A percentile compares a stretch with the other conserved stretches of the same genome.
Evolutionary conservation across 805 yeast genomes (phyloP).

Genomic region (Saturnispora sanitii): DNA sequence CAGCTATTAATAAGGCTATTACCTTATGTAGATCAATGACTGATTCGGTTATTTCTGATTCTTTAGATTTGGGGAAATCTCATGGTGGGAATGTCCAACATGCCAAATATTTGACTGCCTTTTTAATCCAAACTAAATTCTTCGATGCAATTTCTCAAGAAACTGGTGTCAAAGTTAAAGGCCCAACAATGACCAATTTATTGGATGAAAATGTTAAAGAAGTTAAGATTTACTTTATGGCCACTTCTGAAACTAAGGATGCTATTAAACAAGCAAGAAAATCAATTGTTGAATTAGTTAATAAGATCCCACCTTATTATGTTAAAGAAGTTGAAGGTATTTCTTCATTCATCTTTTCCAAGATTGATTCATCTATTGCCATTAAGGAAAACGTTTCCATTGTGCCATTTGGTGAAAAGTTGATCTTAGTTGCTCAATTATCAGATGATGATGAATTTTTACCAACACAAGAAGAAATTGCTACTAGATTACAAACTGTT

Average conservation of each 20-base stretch:
- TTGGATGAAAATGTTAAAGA: slow-evolving; percentile 29
- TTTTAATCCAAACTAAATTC: slow-evolving; percentile 43
- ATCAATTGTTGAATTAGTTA: slow-evolving; percentile 63
- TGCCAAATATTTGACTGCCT: slow-evolving; percentile 65
- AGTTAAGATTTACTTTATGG: slow-evolving; percentile 56
- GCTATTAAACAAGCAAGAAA: slow-evolving; percentile 57
- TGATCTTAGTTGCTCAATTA: slow-evolving; percentile 47
- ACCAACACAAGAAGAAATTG: slow-evolving; percentile 54
- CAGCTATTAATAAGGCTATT: slow-evolving; percentile 51
- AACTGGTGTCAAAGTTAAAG: slow-evolving; percentile 34
- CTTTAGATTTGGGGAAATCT: slow-evolving; percentile 78
- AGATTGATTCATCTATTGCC: slow-evolving; percentile 37
- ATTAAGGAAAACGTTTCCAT: slow-evolving; percentile 40
- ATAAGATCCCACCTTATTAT: slow-evolving; percentile 58
- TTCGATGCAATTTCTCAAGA: slow-evolving; percentile 36
- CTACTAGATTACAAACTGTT: slow-evolving; percentile 43
- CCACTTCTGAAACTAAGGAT: slow-evolving; percentile 34
- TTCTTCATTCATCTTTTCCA: slow-evolving; percentile 47
- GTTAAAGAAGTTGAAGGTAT: slow-evolving; percentile 53
- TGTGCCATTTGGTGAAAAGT: slow-evolving; percentile 44
- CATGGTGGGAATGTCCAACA: slow-evolving; percentile 74
- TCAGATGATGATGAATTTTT: slow-evolving; percentile 59
- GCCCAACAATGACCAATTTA: slow-evolving; percentile 39
- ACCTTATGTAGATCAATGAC: slow-evolving; percentile 51
- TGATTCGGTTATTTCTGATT: slow-evolving; percentile 48